Percentiles rank a stretch among this genome's conserved stretches.
Conservation (phyloP, 192 early-diverging fungal species). For the Pecoramyces ruminantium region DNA sequence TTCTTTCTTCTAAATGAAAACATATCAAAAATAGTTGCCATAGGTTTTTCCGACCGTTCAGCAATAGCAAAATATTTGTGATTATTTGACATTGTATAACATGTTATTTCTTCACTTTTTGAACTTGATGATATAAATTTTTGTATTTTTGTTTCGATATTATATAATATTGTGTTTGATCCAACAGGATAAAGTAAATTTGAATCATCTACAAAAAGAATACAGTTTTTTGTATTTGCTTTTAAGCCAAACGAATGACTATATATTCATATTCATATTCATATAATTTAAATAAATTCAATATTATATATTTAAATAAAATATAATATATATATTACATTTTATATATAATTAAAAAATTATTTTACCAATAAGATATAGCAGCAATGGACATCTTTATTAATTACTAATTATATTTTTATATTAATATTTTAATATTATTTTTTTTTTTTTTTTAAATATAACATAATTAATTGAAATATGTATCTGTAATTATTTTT, state of each 20-base stretch:
- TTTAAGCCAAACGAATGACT: slow-evolving; percentile 42
- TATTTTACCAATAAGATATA: not conserved
- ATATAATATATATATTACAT: not conserved
- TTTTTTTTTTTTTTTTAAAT: too few species aligned
- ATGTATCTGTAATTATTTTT: too few species aligned
- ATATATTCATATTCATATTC: too few species aligned
- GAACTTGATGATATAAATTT: slow-evolving; percentile 28
- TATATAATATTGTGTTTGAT: slow-evolving; percentile 34
- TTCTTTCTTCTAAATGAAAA: slow-evolving; percentile 30
- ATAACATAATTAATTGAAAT: too few species aligned
- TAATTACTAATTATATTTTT: too few species aligned
- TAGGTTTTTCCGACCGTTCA: slow-evolving; percentile 23
- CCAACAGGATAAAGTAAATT: slow-evolving; percentile 40
- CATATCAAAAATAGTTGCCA: slow-evolving; percentile 27
- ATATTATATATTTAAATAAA: too few species aligned
- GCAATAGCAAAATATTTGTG: slow-evolving; percentile 34
- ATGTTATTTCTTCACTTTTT: slow-evolving; percentile 30
- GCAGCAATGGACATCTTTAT: not conserved
- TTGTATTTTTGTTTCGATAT: slow-evolving; percentile 30
- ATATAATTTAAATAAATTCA: too few species aligned
- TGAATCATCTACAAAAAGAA: slow-evolving; percentile 33
- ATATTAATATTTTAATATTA: too few species aligned
- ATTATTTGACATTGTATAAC: slow-evolving; percentile 22
- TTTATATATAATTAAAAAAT: not conserved
- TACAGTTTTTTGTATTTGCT: slow-evolving; percentile 17